Base-by-base conservation (phyloP, 2,329 filamentous ascomycete species). In the Apiospora arundinis region DNA sequence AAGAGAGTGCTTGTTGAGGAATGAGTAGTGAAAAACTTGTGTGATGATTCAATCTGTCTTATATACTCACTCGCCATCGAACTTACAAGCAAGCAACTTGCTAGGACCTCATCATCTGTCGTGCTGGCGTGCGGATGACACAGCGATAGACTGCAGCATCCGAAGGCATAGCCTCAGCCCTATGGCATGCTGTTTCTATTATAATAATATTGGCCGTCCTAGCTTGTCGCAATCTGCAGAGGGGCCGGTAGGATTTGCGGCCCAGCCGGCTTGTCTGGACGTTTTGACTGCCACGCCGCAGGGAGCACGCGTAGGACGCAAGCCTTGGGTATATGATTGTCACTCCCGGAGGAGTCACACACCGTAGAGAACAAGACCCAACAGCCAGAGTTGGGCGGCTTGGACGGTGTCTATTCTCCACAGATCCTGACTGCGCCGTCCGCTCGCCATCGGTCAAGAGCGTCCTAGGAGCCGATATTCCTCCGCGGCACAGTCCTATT, bases 151-250 rank as follows among this genome's bases (percentile, higher is more conserved):
- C 8, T 9, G 52, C 28, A 60, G 52, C 32, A 18, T 8, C 52
- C 11, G 52, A 8, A 60, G 52, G 28, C 28, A 60, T 40, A 40
- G 56, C 32, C 32, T 40, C 56, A 63, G 56, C 56, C 56, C 56
- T 63, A 40, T 40, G 56, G 32, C 9, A 32, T 21, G 32, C n/a
- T 63, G 56, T 63, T 63, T 40, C 56, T 63, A 63, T 63, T 40
- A 63, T 63, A 63, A 32, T 40, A 40, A 25, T n/a, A 25, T n/a
- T 63, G 21, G 18, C 56, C 32, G 18, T 63, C 32, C 6, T 37
- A 21, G 21, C 11, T 40, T n/a, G 7, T 40, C 32, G 56, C 56
- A 63, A n/a, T 40, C 4, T n/a, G 28, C 28, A 40, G 32, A 63
- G 45, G 21, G 32, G 21, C 32, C 21, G 32, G 18, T n/a, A 63